Evolutionary conservation across 2,329 filamentous ascomycete genomes (phyloP), one percentile per base, ranked within the genome.

Genomic region (Fusarium sp.): DNA sequence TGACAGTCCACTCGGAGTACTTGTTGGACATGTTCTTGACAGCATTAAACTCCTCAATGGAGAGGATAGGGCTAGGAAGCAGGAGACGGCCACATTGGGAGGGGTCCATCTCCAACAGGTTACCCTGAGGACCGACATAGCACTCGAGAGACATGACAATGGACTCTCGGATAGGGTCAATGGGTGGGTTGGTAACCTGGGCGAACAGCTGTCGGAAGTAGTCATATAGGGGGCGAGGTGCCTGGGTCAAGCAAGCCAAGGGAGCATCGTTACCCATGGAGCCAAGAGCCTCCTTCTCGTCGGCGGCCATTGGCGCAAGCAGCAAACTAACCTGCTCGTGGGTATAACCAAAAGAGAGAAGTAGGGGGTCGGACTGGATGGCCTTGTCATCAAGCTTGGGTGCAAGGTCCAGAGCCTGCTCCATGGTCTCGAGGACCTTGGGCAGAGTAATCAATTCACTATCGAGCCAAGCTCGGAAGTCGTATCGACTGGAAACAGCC

Each of bases 241-340:
- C 91, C 66, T 91, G 86, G n/a, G 94, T 91, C 74, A 98, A 83
- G 77, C 93, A 97, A 49, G 94, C 94, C 64, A 98, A 82, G 39
- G 94, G 94, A 40, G 91, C 92, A 81, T 98, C 94, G 74, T 98
- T 98, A 71, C 94, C 94, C 94, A 98, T 98, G 58, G 94, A 98
- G 36, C 94, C 94, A 50, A 98, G 85, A 39, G 94, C 94, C 78
- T 98, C 94, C 80, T 98, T 98, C 59, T 96, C 96, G 73, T 98
- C 94, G 24, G 93, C 93, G 56, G 93, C 94, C 94, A 98, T 98
- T 9, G 94, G 94, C 15, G 91, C 94, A 48, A 98, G 87, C 34
- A 98, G 83, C 74, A 98, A 80, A 76, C 90, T 94, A 76, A 98
- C 91, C 78, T 98, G 94, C 81, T 98, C 94, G 62, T 97, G 90